Evolutionary conservation across 257 asterid genomes (phyloP), one percentile per base, ranked within the genome.

Genomic region (Linderniella brevidens): DNA sequence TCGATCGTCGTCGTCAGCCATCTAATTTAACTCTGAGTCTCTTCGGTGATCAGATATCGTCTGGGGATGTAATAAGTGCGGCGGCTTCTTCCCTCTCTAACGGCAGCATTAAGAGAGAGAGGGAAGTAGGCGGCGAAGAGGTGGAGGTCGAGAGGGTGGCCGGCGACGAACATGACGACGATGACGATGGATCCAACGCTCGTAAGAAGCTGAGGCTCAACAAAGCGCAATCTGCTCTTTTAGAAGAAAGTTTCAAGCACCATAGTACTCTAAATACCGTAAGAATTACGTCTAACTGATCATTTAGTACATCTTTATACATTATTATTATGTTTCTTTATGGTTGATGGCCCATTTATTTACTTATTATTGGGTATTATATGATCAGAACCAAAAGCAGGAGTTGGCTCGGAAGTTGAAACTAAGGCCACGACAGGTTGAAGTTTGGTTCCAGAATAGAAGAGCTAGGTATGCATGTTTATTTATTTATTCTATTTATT

Each of bases 371-470:
- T 25, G 32, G 32, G 32, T 2, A 25, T 25, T 25, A 25, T 2
- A 2, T 25, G 3, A 6, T 53, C 75, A 86, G 97, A 75, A 72
- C 58, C 92, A 86, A 61, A 86, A 86, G 59, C 92, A 77, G 35
- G 76, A 75, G 2, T 52, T 86, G 62, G 92, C 97, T 4, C 59
- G 71, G 43, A 73, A 64, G 43, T 59, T 86, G 69, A 66, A 77
- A 61, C 84, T 86, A 37, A 73, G 85, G 60, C 87, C 94, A 13
- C 73, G 97, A 8, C 97, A 86, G 58, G 97, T 86, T 13, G 97
- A 86, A 65, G 97, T 86, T 19, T 86, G 97, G 97, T 86, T 86
- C 56, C 97, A 86, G 65, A 86, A 86, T 53, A 70, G 94, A 25
- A 45, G 49, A 45, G 49, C 49, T 20, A 45, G 49, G 32, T 25